Base-by-base conservation (phyloP, 2,329 filamentous ascomycete genomes). In the Fusarium sp. region DNA sequence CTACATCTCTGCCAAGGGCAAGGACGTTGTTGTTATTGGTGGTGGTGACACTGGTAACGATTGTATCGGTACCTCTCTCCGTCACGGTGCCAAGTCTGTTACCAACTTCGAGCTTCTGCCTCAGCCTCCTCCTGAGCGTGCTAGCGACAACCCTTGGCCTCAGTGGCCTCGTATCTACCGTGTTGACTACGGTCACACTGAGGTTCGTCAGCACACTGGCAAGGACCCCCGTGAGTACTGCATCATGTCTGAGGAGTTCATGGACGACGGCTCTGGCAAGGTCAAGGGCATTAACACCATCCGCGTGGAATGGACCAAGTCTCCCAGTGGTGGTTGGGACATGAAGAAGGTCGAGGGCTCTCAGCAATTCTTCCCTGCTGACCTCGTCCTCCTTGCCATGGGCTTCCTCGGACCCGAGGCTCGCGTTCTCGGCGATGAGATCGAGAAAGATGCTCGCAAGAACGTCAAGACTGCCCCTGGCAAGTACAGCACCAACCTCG, bases 151-250 rank as follows among this genome's bases (percentile, higher is more conserved):
- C 87, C 95, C 95, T 69, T 98, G 95, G 95, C 95, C 95, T 13
- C 95, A 98, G 84, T 98, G 95, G 95, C 95, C 95, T 63, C 93
- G 95, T 78, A 95, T 98, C 81, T 98, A 97, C 88, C 94, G 95
- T 76, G 93, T 98, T n/a, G 95, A 98, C 83, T 98, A 98, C 79
- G 95, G 95, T 61, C 95, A 98, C 86, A 92, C 92, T 18, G 95
- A 98, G 83, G 95, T 98, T 77, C 94, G 95, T 82, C 94, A 95
- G 75, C 95, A 98, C 85, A 95, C 95, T 86, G 95, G 95, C 83
- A 95, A 95, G 81, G 95, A 98, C 78, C 95, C 95, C 64, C 94
- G 95, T 76, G 95, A 98, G 85, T 98, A 93, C 87, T 98, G 95
- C 85, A 94, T 98, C 84, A 97, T 98, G 94, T 97, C 94, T 20